Evolutionary conservation across 139 green algal species (phyloP).

Genomic region (Coccomyxa sp.): DNA sequence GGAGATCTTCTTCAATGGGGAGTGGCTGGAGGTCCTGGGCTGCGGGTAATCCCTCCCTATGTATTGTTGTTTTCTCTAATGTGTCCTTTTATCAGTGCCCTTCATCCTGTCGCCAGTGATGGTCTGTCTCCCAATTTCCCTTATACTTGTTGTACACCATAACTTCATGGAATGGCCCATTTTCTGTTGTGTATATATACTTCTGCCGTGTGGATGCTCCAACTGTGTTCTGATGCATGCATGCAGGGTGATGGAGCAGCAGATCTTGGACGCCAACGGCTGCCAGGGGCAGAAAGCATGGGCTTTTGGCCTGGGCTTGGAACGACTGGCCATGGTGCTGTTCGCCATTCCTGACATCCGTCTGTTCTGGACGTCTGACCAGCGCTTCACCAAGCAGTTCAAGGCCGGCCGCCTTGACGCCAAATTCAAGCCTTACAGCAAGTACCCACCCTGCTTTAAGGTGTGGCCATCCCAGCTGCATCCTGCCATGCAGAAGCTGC

Average conservation of each 20-base stretch:
- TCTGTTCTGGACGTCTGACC: conserved; percentile 90
- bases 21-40: conserved; percentile 98
- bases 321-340: conserved; percentile 97
- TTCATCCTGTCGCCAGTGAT: no score
- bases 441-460: conserved; percentile 95
- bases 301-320: conserved; percentile 83
- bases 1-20: conserved; percentile 97
- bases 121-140: neutral
- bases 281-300: conserved; percentile 34
- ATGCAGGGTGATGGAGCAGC: conserved; percentile 64
- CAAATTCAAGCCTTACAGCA: conserved; percentile 95
- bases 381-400: conserved; percentile 92
- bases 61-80: neutral
- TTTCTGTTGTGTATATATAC: conserved; percentile 3
- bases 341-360: conserved; percentile 99
- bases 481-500: neutral
- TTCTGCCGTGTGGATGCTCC: no score
- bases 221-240: no score
- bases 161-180: conserved; percentile 81
- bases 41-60: conserved; percentile 57
- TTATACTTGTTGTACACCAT: neutral
- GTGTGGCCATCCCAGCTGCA: neutral
- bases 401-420: conserved; percentile 47
- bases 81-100: neutral
- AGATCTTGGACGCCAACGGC: conserved; percentile 80